Conservation (phyloP, 495 filamentous ascomycete genomes). For the Collariella sp. region DNA sequence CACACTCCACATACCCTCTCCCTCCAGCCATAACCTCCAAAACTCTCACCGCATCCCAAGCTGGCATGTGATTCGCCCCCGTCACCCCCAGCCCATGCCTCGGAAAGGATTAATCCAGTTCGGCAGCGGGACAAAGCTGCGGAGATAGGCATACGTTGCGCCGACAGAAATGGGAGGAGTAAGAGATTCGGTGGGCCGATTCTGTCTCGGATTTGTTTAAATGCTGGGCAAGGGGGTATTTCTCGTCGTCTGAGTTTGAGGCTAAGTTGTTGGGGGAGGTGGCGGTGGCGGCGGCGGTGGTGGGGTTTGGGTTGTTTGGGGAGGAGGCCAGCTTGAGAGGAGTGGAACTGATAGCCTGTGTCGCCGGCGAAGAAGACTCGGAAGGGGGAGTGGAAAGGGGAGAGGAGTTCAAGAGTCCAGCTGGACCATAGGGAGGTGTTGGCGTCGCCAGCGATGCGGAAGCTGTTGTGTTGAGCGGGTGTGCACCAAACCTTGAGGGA, state of each 20-base stretch:
- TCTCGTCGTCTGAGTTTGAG: not conserved
- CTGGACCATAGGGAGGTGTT: constrained; percentile 43
- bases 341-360: constrained; percentile 28
- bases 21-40: constrained; percentile 18
- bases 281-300: not conserved
- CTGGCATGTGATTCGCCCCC: constrained; percentile 26
- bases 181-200: constrained; percentile 20
- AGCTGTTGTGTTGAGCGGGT: constrained; percentile 42
- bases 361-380: constrained; percentile 27
- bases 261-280: too few relatives aligned
- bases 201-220: constrained; percentile 16
- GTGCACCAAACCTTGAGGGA: constrained; percentile 29
- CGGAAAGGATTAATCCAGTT: constrained; percentile 22
- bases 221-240: constrained; percentile 21
- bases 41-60: constrained; percentile 29
- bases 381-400: not conserved
- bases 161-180: constrained; percentile 24
- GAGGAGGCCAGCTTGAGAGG: constrained; percentile 23
- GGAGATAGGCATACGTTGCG: constrained; percentile 24
- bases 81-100: constrained; percentile 17
- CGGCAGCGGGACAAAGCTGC: constrained; percentile 22
- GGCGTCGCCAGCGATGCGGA: constrained; percentile 24
- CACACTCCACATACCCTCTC: not conserved
- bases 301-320: not conserved
- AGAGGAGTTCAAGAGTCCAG: constrained; percentile 37